Base-by-base conservation (phyloP, 345 rosid species). In the Syzygium oleosum region DNA sequence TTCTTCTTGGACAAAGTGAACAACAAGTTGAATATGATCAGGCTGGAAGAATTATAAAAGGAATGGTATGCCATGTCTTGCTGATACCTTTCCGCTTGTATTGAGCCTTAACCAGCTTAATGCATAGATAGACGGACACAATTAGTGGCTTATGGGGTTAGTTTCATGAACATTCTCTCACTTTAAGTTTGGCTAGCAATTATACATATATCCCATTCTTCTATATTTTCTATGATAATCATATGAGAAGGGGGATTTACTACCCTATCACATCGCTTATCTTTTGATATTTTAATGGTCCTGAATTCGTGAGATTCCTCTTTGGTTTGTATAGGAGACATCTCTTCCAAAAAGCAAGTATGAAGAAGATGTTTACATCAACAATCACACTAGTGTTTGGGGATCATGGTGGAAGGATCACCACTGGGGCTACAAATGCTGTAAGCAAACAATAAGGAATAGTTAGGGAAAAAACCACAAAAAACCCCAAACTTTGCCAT, bases 391-490 rank as follows among this genome's bases (percentile, higher is more conserved):
- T 6, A 92, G 90, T 68, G 98, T 96, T 27, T 96, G 95, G 95
- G 96, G 95, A 21, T 97, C 98, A 21, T 95, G 98, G 98, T 95
- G 96, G 96, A 96, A 92, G 87, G 96, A 94, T 90, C 94, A 93
- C 51, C 97, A 91, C 25, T 96, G 98, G 98, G 95, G 98, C 15
- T 96, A 96, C 77, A 94, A 89, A 87, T 96, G 97, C 87, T 96
- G 98, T 58, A 92, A 91, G 90, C 98, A 95, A 88, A 92, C 91
- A 12, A 88, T 95, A 38, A 88, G 94, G 65, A 96, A 96, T 87
- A 94, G 97, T 85, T 97, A 95, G n/a, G n/a, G n/a, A n/a, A n/a
- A n/a, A n/a, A n/a, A n/a, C n/a, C n/a, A n/a, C n/a, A n/a, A n/a
- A n/a, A n/a, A n/a, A n/a, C n/a, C n/a, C n/a, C n/a, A n/a, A n/a